These are phyloP conservation scores for Wallacemonas sp. DNA, from an alignment of 208 protist genomes.

Conservation along the genomic window DNA sequence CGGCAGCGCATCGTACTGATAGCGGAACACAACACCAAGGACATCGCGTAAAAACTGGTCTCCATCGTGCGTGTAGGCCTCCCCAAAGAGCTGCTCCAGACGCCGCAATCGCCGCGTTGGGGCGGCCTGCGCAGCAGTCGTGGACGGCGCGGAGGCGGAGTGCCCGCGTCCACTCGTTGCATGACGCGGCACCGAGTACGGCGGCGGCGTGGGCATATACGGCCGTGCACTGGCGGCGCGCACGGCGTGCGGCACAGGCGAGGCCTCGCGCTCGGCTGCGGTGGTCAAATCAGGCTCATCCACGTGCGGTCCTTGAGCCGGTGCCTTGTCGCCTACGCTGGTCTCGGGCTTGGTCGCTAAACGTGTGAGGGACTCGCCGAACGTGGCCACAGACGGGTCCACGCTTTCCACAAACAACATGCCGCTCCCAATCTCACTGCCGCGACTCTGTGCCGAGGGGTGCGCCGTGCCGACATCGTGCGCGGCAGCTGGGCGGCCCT, in stretches of 20 bases:
- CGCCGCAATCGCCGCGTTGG: slow-evolving; percentile 20
- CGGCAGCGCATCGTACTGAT: slow-evolving; percentile 49
- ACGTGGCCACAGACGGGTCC: not conserved
- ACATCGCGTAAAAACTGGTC: slow-evolving; percentile 52
- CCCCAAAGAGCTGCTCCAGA: slow-evolving; percentile 52
- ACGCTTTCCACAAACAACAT: not conserved
- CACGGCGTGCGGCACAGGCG: not conserved
- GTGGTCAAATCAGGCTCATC: too few species aligned
- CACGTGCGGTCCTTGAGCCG: too few species aligned
- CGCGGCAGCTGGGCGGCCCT: too few species aligned
- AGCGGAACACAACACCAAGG: slow-evolving; percentile 55
- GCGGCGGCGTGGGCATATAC: not conserved
- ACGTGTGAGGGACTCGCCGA: too few species aligned
- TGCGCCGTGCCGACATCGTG: too few species aligned
- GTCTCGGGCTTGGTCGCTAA: too few species aligned
- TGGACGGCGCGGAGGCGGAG: not conserved
- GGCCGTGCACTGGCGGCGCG: not conserved
- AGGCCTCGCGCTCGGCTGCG: not conserved
- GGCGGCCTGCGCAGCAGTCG: not conserved
- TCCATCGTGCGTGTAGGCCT: slow-evolving; percentile 45
- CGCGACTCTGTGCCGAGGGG: not conserved
- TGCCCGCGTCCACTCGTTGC: not conserved
- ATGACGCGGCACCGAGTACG: not conserved
- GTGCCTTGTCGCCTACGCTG: too few species aligned
- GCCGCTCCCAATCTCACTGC: not conserved